These are phyloP conservation scores for Durio zibethinus DNA, from an alignment of 345 rosid species.

Conservation along the genomic window DNA sequence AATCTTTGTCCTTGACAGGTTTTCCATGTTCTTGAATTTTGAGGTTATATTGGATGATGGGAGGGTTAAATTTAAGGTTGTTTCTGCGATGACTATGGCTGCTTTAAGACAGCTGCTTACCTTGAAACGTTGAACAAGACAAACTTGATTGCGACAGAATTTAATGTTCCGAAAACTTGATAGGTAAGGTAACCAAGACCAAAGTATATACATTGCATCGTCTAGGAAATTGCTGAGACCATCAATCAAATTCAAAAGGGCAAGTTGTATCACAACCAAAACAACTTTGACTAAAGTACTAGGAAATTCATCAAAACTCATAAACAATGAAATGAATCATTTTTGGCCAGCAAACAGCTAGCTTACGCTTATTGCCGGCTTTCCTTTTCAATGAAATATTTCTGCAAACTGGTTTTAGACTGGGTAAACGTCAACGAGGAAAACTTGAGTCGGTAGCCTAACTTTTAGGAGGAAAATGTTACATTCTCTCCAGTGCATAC, in stretches of 20 bases:
- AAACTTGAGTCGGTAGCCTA: too few species aligned
- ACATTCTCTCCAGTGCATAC: too few species aligned
- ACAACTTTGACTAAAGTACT: not conserved
- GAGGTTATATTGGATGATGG: not conserved
- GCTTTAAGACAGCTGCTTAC: not conserved
- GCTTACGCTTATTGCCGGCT: too few species aligned
- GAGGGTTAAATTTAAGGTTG: not conserved
- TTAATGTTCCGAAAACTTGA: not conserved
- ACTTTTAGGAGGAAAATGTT: too few species aligned
- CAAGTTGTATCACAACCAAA: not conserved
- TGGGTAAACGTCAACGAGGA: too few species aligned
- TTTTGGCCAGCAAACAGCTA: too few species aligned
- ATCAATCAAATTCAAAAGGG: not conserved
- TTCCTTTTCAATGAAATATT: too few species aligned
- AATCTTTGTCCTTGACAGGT: not conserved
- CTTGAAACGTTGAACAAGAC: not conserved
- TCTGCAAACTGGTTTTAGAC: too few species aligned
- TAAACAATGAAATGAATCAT: too few species aligned
- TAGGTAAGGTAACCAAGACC: not conserved
- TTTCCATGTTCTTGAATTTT: not conserved
- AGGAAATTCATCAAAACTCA: too few species aligned
- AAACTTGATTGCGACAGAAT: not conserved
- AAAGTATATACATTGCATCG: not conserved
- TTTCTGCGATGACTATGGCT: not conserved
- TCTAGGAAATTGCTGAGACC: not conserved